A percentile compares a stretch with the other conserved stretches of the same genome.
Evolutionary conservation across 768 basidiomycete genomes (phyloP).

Genomic region (Leccinum aurantiacum): DNA sequence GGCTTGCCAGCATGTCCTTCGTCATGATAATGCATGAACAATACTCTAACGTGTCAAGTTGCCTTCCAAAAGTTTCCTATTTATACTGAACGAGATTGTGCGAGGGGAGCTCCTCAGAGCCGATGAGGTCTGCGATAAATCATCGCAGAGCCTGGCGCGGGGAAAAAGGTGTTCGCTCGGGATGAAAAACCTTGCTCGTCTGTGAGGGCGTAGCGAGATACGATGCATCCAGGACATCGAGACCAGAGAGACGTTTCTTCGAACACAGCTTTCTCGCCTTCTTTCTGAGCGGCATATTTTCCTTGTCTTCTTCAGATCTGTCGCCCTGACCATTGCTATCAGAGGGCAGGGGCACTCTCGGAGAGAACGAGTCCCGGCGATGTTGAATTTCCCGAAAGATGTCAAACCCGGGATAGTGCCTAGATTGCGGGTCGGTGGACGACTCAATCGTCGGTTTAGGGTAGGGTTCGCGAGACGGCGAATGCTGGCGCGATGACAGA

Average conservation of each 20-base stretch:
- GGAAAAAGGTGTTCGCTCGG: conserved; percentile 18
- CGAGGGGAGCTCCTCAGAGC: not conserved
- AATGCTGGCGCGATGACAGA: conserved; percentile 13
- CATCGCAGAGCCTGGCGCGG: conserved; percentile 22
- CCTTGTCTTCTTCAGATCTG: conserved; percentile 49
- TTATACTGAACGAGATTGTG: not conserved
- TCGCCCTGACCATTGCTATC: conserved; percentile 2
- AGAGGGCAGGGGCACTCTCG: conserved; percentile 3
- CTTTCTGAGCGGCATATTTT: conserved; percentile 54
- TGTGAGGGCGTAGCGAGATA: conserved; percentile 5
- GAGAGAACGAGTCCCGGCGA: conserved; percentile 5
- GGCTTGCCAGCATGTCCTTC: not conserved
- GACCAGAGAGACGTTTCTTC: conserved; percentile 22
- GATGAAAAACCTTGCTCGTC: conserved; percentile 9
- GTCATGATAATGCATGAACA: conserved; percentile 8
- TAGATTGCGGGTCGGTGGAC: conserved; percentile 49
- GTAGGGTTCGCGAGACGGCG: conserved; percentile 22
- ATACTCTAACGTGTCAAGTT: not conserved
- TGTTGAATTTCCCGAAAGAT: conserved; percentile 48
- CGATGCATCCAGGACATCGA: conserved; percentile 5
- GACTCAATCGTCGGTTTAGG: conserved; percentile 38
- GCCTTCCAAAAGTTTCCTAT: not conserved
- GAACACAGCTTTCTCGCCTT: conserved; percentile 42
- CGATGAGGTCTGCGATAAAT: not conserved
- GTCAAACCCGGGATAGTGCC: conserved; percentile 68